Evolutionary conservation across 2,329 filamentous ascomycete species (phyloP).

Genomic region (Arthrinium phaeospermum): DNA sequence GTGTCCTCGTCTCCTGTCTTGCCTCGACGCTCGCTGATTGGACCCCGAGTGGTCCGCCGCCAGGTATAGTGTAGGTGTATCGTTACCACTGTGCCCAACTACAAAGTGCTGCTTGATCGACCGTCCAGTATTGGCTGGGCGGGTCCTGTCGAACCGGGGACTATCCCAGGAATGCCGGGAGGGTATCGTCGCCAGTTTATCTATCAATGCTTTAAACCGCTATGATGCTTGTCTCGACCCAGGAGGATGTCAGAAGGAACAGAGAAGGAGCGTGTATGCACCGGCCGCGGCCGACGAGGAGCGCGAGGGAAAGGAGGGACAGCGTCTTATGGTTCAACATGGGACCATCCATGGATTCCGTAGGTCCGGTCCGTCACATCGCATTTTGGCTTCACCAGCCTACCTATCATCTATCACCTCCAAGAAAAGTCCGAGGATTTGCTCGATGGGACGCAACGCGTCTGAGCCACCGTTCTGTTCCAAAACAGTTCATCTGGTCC

Average conservation of each 20-base stretch:
- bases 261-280: background rate
- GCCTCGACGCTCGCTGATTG: slow-evolving; percentile 12
- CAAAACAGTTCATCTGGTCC: slow-evolving; percentile 12
- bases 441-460: slow-evolving; percentile 10
- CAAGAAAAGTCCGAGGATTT: background rate
- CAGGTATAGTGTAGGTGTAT: slow-evolving; percentile 1
- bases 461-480: slow-evolving; percentile 10
- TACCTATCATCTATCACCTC: background rate
- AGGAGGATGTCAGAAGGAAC: background rate
- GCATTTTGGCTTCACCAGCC: background rate
- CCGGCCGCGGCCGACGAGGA: background rate
- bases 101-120: slow-evolving; percentile 17
- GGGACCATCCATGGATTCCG: slow-evolving; percentile 14
- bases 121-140: slow-evolving; percentile 17
- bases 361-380: background rate
- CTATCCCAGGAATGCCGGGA: slow-evolving; percentile 12
- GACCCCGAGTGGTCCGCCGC: background rate
- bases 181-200: slow-evolving; percentile 9
- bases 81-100: slow-evolving; percentile 10
- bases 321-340: slow-evolving; percentile 12
- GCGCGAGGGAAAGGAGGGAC: background rate
- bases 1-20: background rate
- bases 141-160: background rate
- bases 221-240: background rate
- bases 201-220: background rate